Base-by-base conservation (phyloP, 169 alveolate genomes). In the Plasmodium fragile region DNA sequence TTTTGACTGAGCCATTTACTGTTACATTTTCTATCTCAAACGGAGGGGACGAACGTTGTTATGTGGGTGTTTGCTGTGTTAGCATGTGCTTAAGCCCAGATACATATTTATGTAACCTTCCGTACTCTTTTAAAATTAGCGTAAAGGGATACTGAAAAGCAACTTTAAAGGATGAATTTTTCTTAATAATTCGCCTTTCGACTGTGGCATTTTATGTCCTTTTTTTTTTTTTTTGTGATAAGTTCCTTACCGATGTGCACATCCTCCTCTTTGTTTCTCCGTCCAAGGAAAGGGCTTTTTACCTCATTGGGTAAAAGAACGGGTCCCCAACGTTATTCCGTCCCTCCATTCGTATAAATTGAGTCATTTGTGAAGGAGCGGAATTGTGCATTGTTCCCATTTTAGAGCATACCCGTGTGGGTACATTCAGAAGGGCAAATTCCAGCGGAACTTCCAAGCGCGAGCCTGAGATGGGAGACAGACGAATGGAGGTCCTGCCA, bases 401-500 rank as follows among this genome's bases (percentile, higher is more conserved):
- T 10, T 43, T 43, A 2, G 53, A 43, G n/a, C n/a, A 43, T 43
- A 11, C 22, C 22, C 22, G 22, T 49, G 59, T 11, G 59, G 59
- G 18, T 11, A 10, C 25, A 22, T 4, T 13, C 25, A 49, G 3
- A 49, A 4, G 5, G 59, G 59, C 7, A 49, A 49, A 18, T 49
- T 49, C 8, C 8, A 65, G 36, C 7, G 25, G 55, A 10, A 5
- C 22, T 45, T 11, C 59, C 3, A 11, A 43, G 43, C 22, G 59
- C 22, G 6, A 5, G 1, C 59, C 59, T 16, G 8, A 49, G 8
- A 49, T 43, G 71, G 72, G 65, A 6, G 43, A 36, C 32, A 79
- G 13, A n/a, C 73, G 59, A 5, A 91, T 91, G 94, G 94, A 91
- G 65, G 53, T 91, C 25, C 32, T 91, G 53, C 94, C 94, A 7